These are phyloP conservation scores for Aleurites moluccanus DNA, from an alignment of 441 rosid genomes.

Conservation along the genomic window DNA sequence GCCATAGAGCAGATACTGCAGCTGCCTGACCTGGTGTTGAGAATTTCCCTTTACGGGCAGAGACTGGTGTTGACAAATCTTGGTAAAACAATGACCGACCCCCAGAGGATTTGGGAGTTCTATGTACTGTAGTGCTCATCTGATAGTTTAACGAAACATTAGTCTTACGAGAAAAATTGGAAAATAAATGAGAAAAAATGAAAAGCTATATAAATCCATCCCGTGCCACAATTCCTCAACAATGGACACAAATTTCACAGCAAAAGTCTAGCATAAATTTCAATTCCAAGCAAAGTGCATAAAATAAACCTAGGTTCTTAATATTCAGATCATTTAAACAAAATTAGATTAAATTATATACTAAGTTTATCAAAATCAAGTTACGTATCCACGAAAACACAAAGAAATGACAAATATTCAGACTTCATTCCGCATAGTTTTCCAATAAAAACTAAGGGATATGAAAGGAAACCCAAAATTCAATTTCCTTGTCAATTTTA, in stretches of 20 bases:
- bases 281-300: not conserved
- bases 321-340: not conserved
- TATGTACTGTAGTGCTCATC: conserved; percentile 59
- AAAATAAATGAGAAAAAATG: not conserved
- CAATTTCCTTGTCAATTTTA: not conserved
- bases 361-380: not conserved
- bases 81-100: conserved; percentile 78
- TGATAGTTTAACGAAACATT: not conserved
- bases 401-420: not conserved
- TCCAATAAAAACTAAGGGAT: not conserved
- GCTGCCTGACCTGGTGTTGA: conserved; percentile 80
- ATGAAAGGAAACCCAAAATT: not conserved
- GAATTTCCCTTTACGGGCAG: conserved; percentile 72
- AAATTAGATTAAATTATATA: not conserved
- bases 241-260: not conserved
- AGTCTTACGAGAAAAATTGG: too few relatives aligned
- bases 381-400: not conserved
- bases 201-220: not conserved
- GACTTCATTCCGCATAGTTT: not conserved
- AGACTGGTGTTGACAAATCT: conserved; percentile 81
- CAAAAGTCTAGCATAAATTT: not conserved
- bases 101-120: conserved; percentile 73
- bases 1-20: conserved; percentile 92
- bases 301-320: not conserved
- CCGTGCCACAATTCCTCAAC: not conserved